Evolutionary conservation across 2,329 filamentous ascomycete genomes (phyloP), one percentile per base, ranked within the genome.

Genomic region (Phialophora macrospora): DNA sequence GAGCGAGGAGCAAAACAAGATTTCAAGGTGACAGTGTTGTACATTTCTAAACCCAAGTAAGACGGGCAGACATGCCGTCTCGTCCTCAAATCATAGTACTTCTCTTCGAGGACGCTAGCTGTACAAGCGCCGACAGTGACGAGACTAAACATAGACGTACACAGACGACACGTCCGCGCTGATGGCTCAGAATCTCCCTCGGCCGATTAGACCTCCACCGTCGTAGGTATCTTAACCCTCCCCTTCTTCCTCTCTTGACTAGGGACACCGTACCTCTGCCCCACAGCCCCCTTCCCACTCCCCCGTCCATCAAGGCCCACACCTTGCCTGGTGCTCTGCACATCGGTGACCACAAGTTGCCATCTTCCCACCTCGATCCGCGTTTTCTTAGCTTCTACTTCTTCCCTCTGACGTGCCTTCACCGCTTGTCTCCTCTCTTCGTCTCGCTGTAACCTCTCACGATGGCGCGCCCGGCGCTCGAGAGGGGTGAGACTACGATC

Each of bases 231-330:
- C 80, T 89, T 89, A 72, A 87, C 79, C 68, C 82, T 78, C 26
- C 86, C 87, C 77, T 84, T 84, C 81, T 88, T 88, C 66, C 87
- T 79, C 68, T 88, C 87, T 72, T 86, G 78, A 71, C 83, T 83
- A 56, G 87, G 87, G 65, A 88, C 80, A 72, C 87, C 87, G 73
- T 89, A 89, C 69, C 86, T 79, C 71, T 81, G 82, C 14, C 87
- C 87, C 22, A 85, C 83, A 30, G 84, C 86, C 64, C 75, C 76
- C n/a, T 60, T 51, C 4, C 58, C 58, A 24, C 77, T 75, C 34
- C 80, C 80, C 71, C 85, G 81, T 9, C 86, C 87, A 72, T 86
- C 80, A 57, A 77, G 74, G 11, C 86, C 86, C 5, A 80, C 84
- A 52, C 80, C 81, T 73, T 87, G 82, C 28, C 82, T 81, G 64